A percentile compares a stretch with the other conserved stretches of the same genome.
Evolutionary conservation across 805 yeast genomes (phyloP).

Genomic region (Blastobotrys chiropterorum): DNA sequence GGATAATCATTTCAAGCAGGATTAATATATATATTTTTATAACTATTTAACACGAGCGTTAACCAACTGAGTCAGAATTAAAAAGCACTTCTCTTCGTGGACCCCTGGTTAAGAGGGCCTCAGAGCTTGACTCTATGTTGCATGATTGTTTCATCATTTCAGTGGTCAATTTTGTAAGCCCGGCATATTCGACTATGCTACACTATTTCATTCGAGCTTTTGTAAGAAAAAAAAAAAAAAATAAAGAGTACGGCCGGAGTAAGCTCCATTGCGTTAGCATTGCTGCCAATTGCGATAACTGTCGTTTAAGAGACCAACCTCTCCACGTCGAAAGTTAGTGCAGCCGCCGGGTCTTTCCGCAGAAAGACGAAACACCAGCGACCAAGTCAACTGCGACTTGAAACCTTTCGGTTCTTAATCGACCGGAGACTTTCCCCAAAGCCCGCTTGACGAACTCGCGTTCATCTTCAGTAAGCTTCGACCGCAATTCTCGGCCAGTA

Average conservation of each 20-base stretch:
- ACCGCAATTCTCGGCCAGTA: slow-evolving; percentile 21
- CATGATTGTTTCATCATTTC: slow-evolving; percentile 22
- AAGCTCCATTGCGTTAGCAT: slow-evolving; percentile 30
- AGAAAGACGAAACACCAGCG: neutral
- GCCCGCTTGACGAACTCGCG: slow-evolving; percentile 17
- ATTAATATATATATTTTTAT: slow-evolving; percentile 2
- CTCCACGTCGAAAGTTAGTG: slow-evolving; percentile 15
- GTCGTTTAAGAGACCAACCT: slow-evolving; percentile 21
- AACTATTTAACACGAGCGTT: neutral
- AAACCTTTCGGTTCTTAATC: neutral
- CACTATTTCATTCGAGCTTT: neutral
- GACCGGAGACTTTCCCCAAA: slow-evolving; percentile 34
- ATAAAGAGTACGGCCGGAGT: slow-evolving; percentile 19
- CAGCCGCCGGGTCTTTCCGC: neutral
- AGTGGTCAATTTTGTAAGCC: slow-evolving; percentile 10
- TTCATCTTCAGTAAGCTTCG: slow-evolving; percentile 25
- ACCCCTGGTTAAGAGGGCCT: slow-evolving; percentile 8
- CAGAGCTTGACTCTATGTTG: slow-evolving; percentile 32
- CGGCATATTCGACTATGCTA: slow-evolving; percentile 26
- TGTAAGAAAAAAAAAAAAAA: slow-evolving; percentile 7
- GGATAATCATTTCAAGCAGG: slow-evolving; percentile 17
- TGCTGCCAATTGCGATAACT: slow-evolving; percentile 23
- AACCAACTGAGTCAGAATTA: slow-evolving; percentile 2
- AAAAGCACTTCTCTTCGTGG: slow-evolving; percentile 8
- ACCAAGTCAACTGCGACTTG: neutral